Percentiles rank a stretch among this genome's conserved stretches.
Conservation (phyloP, 768 basidiomycete genomes). For the Rhizopogon vesiculosus region DNA sequence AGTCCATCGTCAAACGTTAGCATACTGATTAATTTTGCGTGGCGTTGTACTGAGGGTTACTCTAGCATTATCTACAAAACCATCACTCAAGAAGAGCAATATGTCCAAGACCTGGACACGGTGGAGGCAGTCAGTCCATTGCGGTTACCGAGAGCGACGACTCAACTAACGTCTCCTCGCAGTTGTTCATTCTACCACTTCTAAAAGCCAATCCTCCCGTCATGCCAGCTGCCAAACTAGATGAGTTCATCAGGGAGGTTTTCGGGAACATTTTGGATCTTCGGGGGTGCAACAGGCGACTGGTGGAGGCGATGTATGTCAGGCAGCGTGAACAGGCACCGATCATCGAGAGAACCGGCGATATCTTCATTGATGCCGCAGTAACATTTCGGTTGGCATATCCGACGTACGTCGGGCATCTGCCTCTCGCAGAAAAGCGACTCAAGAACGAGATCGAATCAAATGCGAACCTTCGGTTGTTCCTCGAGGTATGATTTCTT, state of each 20-base stretch:
- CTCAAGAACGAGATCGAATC: slow-evolving; percentile 81
- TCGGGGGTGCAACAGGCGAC: slow-evolving; percentile 73
- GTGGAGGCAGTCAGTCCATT: slow-evolving; percentile 62
- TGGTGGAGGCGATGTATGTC: slow-evolving; percentile 84
- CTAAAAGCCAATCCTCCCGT: slow-evolving; percentile 52
- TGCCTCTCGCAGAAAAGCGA: slow-evolving; percentile 81
- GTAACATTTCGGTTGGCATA: slow-evolving; percentile 86
- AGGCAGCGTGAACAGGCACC: slow-evolving; percentile 81
- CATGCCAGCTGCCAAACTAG: slow-evolving; percentile 52
- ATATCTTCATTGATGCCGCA: slow-evolving; percentile 83
- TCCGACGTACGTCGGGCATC: slow-evolving; percentile 78
- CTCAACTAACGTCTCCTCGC: slow-evolving; percentile 22
- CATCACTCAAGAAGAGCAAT: slow-evolving; percentile 85
- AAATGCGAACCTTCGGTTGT: slow-evolving; percentile 77
- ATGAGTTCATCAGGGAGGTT: slow-evolving; percentile 84
- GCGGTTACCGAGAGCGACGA: neutral
- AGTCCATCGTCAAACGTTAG: slow-evolving; percentile 72
- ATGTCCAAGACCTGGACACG: slow-evolving; percentile 80
- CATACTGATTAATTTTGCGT: neutral
- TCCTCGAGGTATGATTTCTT: slow-evolving; percentile 66
- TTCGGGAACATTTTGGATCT: slow-evolving; percentile 88
- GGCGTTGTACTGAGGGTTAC: neutral
- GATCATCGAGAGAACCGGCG: slow-evolving; percentile 81
- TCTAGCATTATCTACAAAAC: slow-evolving; percentile 76
- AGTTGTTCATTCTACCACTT: slow-evolving; percentile 53